Evolutionary conservation across 176 grass and related monocot species (phyloP).

Genomic region (Avena sativa): DNA sequence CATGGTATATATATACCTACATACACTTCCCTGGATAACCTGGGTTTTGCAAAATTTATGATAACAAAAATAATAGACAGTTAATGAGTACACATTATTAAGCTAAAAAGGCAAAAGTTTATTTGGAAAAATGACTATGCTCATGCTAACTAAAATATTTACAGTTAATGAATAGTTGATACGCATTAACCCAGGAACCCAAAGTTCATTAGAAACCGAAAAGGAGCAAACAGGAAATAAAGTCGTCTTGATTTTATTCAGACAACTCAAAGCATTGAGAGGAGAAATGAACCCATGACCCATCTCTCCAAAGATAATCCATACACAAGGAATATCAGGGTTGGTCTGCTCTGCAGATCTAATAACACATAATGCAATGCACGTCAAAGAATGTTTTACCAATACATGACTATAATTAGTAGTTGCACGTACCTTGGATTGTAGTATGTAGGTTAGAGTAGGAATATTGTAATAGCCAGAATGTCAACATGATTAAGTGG

Average conservation of each 20-base stretch:
- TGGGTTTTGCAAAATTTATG: not conserved
- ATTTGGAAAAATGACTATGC: not conserved
- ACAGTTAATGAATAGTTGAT: not conserved
- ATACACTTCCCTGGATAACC: not conserved
- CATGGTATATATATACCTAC: not conserved
- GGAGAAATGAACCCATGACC: not conserved
- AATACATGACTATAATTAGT: constrained; percentile 16
- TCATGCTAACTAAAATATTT: not conserved
- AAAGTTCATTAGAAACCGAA: not conserved
- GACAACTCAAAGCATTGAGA: not conserved
- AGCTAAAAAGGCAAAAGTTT: not conserved
- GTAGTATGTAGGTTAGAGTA: constrained; percentile 26
- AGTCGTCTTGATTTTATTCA: not conserved
- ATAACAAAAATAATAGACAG: not conserved
- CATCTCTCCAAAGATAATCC: not conserved
- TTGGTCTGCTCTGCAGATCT: not conserved
- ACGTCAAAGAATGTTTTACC: not conserved
- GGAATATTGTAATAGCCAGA: constrained; percentile 1
- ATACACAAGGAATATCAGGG: not conserved
- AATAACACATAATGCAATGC: not conserved
- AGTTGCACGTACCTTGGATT: not conserved
- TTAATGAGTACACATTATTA: not conserved
- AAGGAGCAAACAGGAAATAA: not conserved
- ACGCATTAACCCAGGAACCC: not conserved
- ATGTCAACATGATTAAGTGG: not conserved